Percentiles rank a stretch among this genome's conserved stretches.
phyloP scores from a whole-genome alignment of 2,329 filamentous ascomycete genomes.

The Talaromyces marneffei region DNA sequence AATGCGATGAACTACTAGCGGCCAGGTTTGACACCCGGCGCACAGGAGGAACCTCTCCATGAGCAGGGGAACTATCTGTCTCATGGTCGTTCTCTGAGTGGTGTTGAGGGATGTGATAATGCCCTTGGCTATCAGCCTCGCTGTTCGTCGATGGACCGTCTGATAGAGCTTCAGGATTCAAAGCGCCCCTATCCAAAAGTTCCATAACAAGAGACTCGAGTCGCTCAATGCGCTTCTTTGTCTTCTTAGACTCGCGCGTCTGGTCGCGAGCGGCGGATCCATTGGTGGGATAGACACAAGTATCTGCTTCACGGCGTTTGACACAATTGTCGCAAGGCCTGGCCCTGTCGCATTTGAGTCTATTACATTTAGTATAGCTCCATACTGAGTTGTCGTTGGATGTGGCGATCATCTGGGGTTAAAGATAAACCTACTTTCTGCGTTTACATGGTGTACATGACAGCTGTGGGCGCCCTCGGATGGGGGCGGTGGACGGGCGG shows the following conservation, averaged over 20 bases:
- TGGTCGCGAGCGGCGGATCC: constrained; percentile 10
- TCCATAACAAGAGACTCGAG: constrained; percentile 15
- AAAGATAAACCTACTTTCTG: constrained; percentile 12
- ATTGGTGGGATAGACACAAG: constrained; percentile 12
- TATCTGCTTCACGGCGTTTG: constrained; percentile 13
- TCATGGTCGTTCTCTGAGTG: not conserved
- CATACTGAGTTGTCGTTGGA: not conserved
- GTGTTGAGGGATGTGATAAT: not conserved
- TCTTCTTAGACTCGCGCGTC: constrained; percentile 14
- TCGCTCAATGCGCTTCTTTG: constrained; percentile 14
- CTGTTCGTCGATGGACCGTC: constrained; percentile 4
- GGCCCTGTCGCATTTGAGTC: constrained; percentile 14
- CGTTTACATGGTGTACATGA: constrained; percentile 15
- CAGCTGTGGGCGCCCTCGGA: constrained; percentile 13
- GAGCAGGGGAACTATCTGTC: not conserved
- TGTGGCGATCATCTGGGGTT: not conserved
- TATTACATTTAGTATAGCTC: not conserved
- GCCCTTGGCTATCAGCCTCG: constrained; percentile 5
- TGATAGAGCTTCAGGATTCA: not conserved
- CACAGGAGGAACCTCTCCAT: constrained; percentile 5
- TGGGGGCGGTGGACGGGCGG: constrained; percentile 6
- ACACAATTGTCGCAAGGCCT: constrained; percentile 15
- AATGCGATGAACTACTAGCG: constrained; percentile 12
- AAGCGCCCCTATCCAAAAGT: constrained; percentile 5
- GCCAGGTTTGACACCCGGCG: constrained; percentile 1